A percentile compares a stretch with the other conserved stretches of the same genome.
These are phyloP conservation scores for Penicillium psychrosexuale DNA, from an alignment of 2,329 filamentous ascomycete species.

Conservation along the genomic window DNA sequence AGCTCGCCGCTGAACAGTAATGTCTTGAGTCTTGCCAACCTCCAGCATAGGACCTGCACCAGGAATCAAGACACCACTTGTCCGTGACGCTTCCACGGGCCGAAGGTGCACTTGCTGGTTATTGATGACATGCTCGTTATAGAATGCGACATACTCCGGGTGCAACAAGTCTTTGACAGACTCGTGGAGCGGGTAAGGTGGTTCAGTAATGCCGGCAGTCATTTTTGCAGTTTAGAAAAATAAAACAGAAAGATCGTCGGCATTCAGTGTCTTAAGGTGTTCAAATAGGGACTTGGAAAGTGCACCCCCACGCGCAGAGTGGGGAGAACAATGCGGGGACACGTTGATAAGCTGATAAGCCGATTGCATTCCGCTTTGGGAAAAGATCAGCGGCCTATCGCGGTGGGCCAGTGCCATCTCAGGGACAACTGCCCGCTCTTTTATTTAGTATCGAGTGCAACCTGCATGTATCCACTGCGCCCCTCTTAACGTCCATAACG, in stretches of 20 bases:
- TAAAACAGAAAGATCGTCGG: not conserved
- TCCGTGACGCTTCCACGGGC: slow-evolving; percentile 51
- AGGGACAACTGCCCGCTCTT: not conserved
- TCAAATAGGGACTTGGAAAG: not conserved
- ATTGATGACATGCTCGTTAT: slow-evolving; percentile 52
- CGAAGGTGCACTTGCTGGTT: slow-evolving; percentile 56
- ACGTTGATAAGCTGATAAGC: slow-evolving; percentile 2
- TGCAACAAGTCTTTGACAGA: slow-evolving; percentile 48
- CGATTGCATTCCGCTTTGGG: not conserved
- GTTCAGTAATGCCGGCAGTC: slow-evolving; percentile 23
- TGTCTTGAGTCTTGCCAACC: slow-evolving; percentile 49
- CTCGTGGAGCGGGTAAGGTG: slow-evolving; percentile 50
- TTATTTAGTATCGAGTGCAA: not conserved
- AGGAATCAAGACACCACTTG: slow-evolving; percentile 52
- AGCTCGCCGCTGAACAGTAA: slow-evolving; percentile 43
- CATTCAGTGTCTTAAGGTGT: not conserved
- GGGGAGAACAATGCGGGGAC: slow-evolving; percentile 4
- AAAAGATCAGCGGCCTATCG: not conserved
- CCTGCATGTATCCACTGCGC: not conserved
- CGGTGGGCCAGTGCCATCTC: not conserved
- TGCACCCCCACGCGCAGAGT: slow-evolving; percentile 1
- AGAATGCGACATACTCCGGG: slow-evolving; percentile 53
- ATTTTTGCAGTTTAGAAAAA: not conserved
- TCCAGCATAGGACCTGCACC: slow-evolving; percentile 50
- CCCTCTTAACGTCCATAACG: not conserved